These are phyloP conservation scores for Cordia subcordata DNA, from an alignment of 257 asterid species.

Conservation along the genomic window DNA sequence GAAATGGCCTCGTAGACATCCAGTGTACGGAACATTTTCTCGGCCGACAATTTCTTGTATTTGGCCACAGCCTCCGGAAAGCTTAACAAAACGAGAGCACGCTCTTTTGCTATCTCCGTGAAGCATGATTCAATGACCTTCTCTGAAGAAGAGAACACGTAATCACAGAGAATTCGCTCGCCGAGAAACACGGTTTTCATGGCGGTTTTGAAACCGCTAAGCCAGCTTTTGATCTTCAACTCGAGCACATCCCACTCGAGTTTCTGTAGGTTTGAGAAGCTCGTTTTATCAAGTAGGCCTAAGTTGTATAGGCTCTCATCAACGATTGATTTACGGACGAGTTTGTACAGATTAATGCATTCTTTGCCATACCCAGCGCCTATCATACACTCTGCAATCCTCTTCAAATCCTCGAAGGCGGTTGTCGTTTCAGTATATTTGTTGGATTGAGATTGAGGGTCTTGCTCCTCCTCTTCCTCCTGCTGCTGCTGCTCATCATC, in stretches of 20 bases:
- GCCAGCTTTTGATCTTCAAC: conserved; percentile 50
- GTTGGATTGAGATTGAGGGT: conserved; percentile 24
- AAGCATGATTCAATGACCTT: conserved; percentile 54
- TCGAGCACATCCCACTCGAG: conserved; percentile 66
- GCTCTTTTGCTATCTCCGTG: conserved; percentile 50
- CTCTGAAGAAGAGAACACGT: conserved; percentile 60
- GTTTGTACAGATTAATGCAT: conserved; percentile 51
- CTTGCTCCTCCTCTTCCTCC: too few species aligned
- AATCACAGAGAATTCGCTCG: conserved; percentile 59
- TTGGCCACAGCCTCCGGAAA: conserved; percentile 54
- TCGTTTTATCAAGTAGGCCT: conserved; percentile 61
- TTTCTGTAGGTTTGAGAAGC: conserved; percentile 53
- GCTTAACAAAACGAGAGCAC: conserved; percentile 39
- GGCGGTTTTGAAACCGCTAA: conserved; percentile 41
- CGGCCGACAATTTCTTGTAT: conserved; percentile 62
- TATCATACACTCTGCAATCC: conserved; percentile 73
- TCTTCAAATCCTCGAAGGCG: conserved; percentile 46
- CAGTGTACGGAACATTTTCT: conserved; percentile 66
- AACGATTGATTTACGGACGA: conserved; percentile 55
- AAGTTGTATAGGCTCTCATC: conserved; percentile 69
- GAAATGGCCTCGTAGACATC: conserved; percentile 70
- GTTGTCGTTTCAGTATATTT: neutral
- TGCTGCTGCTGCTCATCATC: conserved; percentile 34
- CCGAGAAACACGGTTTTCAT: conserved; percentile 57
- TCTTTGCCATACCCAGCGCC: conserved; percentile 64